Percentiles rank a stretch among this genome's conserved stretches.
Conservation (phyloP, 208 protist genomes). For the Trypanosoma mega region DNA sequence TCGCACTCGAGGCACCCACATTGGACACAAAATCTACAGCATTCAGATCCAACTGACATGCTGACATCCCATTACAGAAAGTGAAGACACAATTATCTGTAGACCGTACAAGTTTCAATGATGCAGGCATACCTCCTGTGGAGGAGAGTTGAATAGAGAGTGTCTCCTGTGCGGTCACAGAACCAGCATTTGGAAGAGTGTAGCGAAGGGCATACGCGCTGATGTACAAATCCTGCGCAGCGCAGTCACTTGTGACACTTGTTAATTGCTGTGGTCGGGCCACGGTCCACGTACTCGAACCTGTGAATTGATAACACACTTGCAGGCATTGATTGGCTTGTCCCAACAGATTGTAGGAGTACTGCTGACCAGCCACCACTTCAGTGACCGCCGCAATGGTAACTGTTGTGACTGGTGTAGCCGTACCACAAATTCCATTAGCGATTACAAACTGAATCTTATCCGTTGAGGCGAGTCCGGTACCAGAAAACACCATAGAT, state of each 20-base stretch:
- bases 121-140: constrained; percentile 15
- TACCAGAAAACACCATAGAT: constrained; percentile 54
- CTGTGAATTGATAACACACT: constrained; percentile 67
- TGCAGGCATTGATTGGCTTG: constrained; percentile 51
- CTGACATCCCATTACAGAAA: constrained; percentile 37
- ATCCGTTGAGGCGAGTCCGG: constrained; percentile 47
- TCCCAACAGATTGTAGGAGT: constrained; percentile 68
- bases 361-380: constrained; percentile 36
- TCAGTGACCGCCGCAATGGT: constrained; percentile 36
- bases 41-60: constrained; percentile 39
- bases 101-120: constrained; percentile 62
- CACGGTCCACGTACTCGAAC: constrained; percentile 47
- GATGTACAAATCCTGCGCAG: constrained; percentile 57
- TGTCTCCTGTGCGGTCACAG: constrained; percentile 60
- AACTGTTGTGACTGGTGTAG: constrained; percentile 21
- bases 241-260: constrained; percentile 31
- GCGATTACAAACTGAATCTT: constrained; percentile 44
- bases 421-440: constrained; percentile 30
- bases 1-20: constrained; percentile 20
- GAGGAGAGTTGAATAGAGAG: constrained; percentile 34
- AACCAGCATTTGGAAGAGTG: constrained; percentile 22
- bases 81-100: constrained; percentile 48
- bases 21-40: constrained; percentile 50
- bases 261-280: constrained; percentile 25
- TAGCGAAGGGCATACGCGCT: constrained; percentile 60